phyloP scores from a whole-genome alignment of 225 moss, liverwort and hornwort genomes.

The Marchantia paleacea region DNA sequence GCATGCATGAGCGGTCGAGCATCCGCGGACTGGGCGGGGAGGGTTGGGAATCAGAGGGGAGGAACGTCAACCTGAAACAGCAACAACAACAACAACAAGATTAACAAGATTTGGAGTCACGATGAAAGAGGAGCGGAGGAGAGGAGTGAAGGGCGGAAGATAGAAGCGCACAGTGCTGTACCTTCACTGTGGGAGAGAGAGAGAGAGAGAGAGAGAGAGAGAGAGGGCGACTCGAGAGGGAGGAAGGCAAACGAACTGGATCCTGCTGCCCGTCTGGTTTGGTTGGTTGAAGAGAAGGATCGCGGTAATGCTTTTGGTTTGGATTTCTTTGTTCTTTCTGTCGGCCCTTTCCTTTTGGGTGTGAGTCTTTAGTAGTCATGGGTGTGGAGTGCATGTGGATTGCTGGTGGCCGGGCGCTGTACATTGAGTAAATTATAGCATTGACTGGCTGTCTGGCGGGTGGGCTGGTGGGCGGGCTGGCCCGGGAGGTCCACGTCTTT shows the following conservation, averaged over 20 bases:
- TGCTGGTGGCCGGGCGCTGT: background rate
- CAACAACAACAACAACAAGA: background rate
- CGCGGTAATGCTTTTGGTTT: constrained; percentile 11
- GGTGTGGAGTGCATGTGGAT: constrained; percentile 4
- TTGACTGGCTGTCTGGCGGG: constrained; percentile 1
- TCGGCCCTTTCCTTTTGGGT: too few species aligned
- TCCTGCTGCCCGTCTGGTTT: background rate
- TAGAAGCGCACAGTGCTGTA: background rate
- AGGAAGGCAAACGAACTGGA: background rate
- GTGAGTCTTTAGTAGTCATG: background rate
- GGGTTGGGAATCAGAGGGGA: background rate
- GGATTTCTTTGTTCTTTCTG: constrained; percentile 8
- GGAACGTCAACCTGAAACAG: background rate
- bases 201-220: background rate
- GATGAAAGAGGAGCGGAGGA: background rate
- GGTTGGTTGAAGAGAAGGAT: constrained; percentile 1
- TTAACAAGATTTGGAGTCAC: background rate
- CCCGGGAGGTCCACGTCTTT: background rate
- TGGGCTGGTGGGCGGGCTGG: background rate
- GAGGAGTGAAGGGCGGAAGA: constrained; percentile 3
- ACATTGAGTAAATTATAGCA: constrained; percentile 6
- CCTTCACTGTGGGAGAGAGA: background rate
- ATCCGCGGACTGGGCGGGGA: background rate
- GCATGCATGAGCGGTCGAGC: background rate
- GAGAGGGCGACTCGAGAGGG: too few species aligned